Percentiles rank a stretch among this genome's conserved stretches.
These are phyloP conservation scores for Microsporum ferrugineum DNA, from an alignment of 2,329 filamentous ascomycete species.

Conservation along the genomic window DNA sequence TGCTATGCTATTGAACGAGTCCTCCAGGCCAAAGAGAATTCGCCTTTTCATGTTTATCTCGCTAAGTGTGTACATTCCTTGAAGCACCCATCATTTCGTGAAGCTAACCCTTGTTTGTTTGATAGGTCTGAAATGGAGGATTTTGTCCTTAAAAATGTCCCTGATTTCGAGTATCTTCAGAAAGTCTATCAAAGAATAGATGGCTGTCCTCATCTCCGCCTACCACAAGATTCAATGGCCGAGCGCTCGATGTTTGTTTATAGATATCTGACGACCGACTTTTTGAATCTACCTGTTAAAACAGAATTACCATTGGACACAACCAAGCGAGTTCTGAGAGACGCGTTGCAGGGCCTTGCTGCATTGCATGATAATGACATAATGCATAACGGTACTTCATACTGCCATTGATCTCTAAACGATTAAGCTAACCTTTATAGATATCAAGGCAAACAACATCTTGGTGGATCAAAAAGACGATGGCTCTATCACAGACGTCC, in stretches of 20 bases:
- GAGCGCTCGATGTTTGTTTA: slow-evolving; percentile 36
- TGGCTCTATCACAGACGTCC: slow-evolving; percentile 13
- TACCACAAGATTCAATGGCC: slow-evolving; percentile 30
- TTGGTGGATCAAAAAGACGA: slow-evolving; percentile 20
- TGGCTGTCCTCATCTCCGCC: slow-evolving; percentile 25
- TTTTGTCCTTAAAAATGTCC: slow-evolving; percentile 14
- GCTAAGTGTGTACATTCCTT: not conserved
- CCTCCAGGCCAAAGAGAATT: not conserved
- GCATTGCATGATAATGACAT: slow-evolving; percentile 14
- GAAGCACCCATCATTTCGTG: not conserved
- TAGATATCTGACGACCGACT: slow-evolving; percentile 32
- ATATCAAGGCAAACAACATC: slow-evolving; percentile 28
- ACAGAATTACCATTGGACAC: slow-evolving; percentile 26
- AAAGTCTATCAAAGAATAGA: slow-evolving; percentile 13
- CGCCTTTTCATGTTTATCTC: not conserved
- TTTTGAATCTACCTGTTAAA: slow-evolving; percentile 30
- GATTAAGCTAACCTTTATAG: slow-evolving; percentile 10
- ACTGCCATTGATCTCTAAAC: not conserved
- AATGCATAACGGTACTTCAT: not conserved
- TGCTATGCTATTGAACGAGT: not conserved
- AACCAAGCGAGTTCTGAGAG: slow-evolving; percentile 33
- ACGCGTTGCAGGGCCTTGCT: slow-evolving; percentile 23
- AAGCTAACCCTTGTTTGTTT: not conserved
- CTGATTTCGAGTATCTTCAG: slow-evolving; percentile 11
- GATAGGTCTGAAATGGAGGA: not conserved